Base-by-base conservation (phyloP, 192 early-diverging fungal species). In the Chytriomyces confervae region DNA sequence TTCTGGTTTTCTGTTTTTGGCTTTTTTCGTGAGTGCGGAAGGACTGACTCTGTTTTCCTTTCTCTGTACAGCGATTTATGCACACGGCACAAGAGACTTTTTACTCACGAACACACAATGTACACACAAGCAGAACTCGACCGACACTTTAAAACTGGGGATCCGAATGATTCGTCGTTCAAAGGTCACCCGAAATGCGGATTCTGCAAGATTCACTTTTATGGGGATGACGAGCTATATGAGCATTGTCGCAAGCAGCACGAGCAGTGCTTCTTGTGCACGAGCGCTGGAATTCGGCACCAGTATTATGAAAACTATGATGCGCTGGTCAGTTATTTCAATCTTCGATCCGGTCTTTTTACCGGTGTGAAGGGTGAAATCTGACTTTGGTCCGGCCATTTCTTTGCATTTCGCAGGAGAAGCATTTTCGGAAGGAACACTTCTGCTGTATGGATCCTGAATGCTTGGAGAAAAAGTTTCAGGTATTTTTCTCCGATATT, bases 401-500 rank as follows among this genome's bases (percentile, higher is more conserved):
- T 36, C 36, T 36, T 69, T 72, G 29, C 16, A 11, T 24, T 24
- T 46, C 23, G 57, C 66, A 91, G 82, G 89, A 88, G 66, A 23
- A 89, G 13, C 97, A 99, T 85, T 96, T 97, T 70, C 81, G 87
- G 66, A 77, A 80, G 49, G 93, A 94, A 16, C 97, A 99, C 73
- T 93, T 88, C 80, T 80, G 91, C 18, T 99, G 97, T 82, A 80
- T 82, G 69, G 85, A 96, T 29, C 86, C 87, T 8, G 87, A 91
- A 47, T 99, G 97, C 79, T 75, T 96, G 50, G 96, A 95, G 53
- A 90, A 92, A 77, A 99, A 97, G 86, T 98, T 99, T 89, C 90
- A 97, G 49, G 97, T 98, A 1, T 99, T 99, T 87, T 91, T 87
- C 45, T 89, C 92, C 11, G 93, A 97, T 16, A 89, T 99, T 69